Evolutionary conservation across 1,284 basidiomycete species (phyloP).

Genomic region (Austroboletus niveus): DNA sequence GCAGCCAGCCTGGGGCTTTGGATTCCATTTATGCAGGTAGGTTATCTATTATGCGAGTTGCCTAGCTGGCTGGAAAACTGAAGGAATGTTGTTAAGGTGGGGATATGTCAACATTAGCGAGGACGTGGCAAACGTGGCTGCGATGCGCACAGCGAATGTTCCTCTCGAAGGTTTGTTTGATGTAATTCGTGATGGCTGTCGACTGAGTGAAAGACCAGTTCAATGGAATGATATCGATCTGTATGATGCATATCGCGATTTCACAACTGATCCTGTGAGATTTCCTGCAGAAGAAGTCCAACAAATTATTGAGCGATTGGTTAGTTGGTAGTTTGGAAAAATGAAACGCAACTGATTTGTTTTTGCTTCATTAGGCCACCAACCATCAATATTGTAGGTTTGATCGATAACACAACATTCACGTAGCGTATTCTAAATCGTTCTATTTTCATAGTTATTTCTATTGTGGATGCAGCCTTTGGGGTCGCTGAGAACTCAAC

Average conservation of each 20-base stretch:
- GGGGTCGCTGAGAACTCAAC: too few relatives aligned
- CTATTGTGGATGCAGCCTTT: too few relatives aligned
- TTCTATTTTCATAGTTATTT: too few relatives aligned
- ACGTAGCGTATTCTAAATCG: too few relatives aligned
- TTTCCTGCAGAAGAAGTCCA: conserved; percentile 60
- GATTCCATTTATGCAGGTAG: conserved; percentile 68
- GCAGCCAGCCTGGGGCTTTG: conserved; percentile 69
- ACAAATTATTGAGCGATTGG: conserved; percentile 47
- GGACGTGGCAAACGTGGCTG: conserved; percentile 49
- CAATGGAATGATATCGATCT: conserved; percentile 49
- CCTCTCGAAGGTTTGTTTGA: conserved; percentile 56
- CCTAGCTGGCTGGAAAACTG: background rate
- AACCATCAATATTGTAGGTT: conserved; percentile 44
- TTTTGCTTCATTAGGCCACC: conserved; percentile 20
- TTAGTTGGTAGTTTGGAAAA: background rate
- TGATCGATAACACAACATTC: too few relatives aligned
- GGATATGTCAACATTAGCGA: conserved; percentile 52
- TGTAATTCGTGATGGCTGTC: too few relatives aligned
- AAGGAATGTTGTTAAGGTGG: conserved; percentile 40
- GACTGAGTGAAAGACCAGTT: background rate
- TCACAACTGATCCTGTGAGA: conserved; percentile 64
- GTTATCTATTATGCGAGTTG: background rate
- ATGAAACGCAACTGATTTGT: too few relatives aligned
- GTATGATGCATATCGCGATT: conserved; percentile 64
- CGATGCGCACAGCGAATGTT: conserved; percentile 61